A percentile compares a stretch with the other conserved stretches of the same genome.
Conservation (phyloP, 371 early-diverging fungal species). For the Catenaria anguillulae region DNA sequence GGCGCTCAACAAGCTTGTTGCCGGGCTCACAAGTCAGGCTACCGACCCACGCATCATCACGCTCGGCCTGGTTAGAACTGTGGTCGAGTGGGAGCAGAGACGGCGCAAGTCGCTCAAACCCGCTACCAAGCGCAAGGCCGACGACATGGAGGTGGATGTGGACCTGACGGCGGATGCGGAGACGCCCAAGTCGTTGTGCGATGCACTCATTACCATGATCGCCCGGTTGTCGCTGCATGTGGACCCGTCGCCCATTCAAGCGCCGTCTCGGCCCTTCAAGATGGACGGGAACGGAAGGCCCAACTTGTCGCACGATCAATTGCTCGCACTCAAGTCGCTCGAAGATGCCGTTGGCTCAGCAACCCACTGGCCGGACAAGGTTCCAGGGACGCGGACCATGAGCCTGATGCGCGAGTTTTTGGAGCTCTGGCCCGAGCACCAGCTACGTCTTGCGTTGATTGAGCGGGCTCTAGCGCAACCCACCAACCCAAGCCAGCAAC, state of each 20-base stretch:
- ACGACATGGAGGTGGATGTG: constrained; percentile 1
- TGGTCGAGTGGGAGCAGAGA: constrained; percentile 71
- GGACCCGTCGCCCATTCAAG: too few relatives aligned
- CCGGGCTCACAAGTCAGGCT: too few relatives aligned
- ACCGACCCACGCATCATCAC: constrained; percentile 73
- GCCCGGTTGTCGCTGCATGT: too few relatives aligned
- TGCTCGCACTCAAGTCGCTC: too few relatives aligned
- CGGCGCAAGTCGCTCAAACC: background rate
- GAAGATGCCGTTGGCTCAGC: constrained; percentile 39
- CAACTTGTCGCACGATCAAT: too few relatives aligned
- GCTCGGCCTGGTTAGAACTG: constrained; percentile 75
- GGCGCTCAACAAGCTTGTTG: too few relatives aligned
- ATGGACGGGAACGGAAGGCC: too few relatives aligned
- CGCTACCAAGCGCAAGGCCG: background rate
- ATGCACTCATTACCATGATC: too few relatives aligned
- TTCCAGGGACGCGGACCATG: constrained; percentile 40
- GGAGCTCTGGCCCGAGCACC: constrained; percentile 43
- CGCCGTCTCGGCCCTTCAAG: too few relatives aligned
- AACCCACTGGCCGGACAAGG: constrained; percentile 18
- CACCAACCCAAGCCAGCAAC: too few relatives aligned
- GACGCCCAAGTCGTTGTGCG: too few relatives aligned
- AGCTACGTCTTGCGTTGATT: constrained; percentile 24
- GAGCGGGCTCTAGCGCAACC: constrained; percentile 22
- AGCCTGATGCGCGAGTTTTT: constrained; percentile 46
- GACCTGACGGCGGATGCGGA: too few relatives aligned